phyloP scores from a whole-genome alignment of 345 rosid species.

The Eucalyptus tenuipes region DNA sequence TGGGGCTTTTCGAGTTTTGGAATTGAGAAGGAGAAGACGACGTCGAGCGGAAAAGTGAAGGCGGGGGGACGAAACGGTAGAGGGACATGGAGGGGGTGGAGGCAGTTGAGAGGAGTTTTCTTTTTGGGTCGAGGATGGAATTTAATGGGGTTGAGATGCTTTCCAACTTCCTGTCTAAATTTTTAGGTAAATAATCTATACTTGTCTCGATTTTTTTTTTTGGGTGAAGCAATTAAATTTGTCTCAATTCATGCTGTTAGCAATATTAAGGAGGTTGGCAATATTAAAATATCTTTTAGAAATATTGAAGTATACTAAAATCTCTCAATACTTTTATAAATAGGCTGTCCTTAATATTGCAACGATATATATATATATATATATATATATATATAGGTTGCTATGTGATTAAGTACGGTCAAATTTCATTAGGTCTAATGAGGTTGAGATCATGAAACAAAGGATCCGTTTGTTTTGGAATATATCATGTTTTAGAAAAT shows the following conservation, averaged over 20 bases:
- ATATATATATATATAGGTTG: not conserved
- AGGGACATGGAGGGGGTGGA: not conserved
- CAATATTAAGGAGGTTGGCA: too few species aligned
- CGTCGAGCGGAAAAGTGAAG: not conserved
- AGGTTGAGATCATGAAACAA: not conserved
- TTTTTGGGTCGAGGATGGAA: not conserved
- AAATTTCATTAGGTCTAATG: too few species aligned
- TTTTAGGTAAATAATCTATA: not conserved
- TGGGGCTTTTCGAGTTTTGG: not conserved
- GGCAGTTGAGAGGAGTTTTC: not conserved
- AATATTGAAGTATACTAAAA: too few species aligned
- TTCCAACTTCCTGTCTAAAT: not conserved
- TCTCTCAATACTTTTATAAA: too few species aligned
- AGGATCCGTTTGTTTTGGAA: too few species aligned
- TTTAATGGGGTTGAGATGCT: not conserved
- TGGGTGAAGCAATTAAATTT: not conserved
- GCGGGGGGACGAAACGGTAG: too few species aligned
- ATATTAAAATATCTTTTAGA: too few species aligned
- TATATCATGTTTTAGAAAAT: too few species aligned
- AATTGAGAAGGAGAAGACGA: not conserved
- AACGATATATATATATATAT: too few species aligned
- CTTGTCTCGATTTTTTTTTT: not conserved
- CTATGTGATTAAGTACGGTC: not conserved
- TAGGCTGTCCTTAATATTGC: not conserved
- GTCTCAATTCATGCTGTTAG: not conserved